phyloP scores from a whole-genome alignment of 352 stramenopile species.

The Phytophthora sp. region DNA sequence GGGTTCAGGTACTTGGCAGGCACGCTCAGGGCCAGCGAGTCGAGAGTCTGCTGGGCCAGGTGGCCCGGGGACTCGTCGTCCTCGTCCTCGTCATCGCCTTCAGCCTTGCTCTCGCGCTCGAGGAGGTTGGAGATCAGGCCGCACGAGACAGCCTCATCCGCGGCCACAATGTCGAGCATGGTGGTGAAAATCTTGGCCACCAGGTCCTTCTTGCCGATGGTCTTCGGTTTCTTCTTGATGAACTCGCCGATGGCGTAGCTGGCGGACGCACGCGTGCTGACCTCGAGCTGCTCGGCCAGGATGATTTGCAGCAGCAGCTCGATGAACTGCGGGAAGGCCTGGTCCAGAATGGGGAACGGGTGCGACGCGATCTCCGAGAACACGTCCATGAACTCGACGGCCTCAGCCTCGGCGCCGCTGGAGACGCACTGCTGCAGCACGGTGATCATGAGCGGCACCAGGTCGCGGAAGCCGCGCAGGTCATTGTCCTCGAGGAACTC shows the following conservation, averaged over 20 bases:
- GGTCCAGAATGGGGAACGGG: constrained; percentile 85
- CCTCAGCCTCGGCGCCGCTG: constrained; percentile 75
- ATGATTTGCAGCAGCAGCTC: constrained; percentile 87
- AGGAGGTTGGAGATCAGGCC: constrained; percentile 86
- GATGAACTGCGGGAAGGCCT: constrained; percentile 81
- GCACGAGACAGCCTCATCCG: constrained; percentile 79
- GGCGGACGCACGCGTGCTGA: constrained; percentile 79
- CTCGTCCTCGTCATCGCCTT: constrained; percentile 72
- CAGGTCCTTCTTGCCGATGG: constrained; percentile 85
- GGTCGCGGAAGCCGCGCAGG: constrained; percentile 68
- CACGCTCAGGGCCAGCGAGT: constrained; percentile 82
- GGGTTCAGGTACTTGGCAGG: constrained; percentile 85
- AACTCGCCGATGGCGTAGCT: constrained; percentile 86
- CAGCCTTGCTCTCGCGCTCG: constrained; percentile 63
- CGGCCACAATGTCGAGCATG: constrained; percentile 86
- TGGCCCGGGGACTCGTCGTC: constrained; percentile 84
- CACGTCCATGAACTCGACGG: constrained; percentile 88
- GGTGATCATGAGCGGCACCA: constrained; percentile 86
- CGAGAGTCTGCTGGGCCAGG: constrained; percentile 85
- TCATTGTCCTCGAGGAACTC: constrained; percentile 86
- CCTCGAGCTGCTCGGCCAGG: constrained; percentile 74
- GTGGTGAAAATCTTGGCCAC: constrained; percentile 86
- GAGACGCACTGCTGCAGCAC: constrained; percentile 87
- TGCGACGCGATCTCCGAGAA: constrained; percentile 88
- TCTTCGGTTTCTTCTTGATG: constrained; percentile 91